Evolutionary conservation across 441 rosid genomes (phyloP).

Genomic region (Omphalea diandra): DNA sequence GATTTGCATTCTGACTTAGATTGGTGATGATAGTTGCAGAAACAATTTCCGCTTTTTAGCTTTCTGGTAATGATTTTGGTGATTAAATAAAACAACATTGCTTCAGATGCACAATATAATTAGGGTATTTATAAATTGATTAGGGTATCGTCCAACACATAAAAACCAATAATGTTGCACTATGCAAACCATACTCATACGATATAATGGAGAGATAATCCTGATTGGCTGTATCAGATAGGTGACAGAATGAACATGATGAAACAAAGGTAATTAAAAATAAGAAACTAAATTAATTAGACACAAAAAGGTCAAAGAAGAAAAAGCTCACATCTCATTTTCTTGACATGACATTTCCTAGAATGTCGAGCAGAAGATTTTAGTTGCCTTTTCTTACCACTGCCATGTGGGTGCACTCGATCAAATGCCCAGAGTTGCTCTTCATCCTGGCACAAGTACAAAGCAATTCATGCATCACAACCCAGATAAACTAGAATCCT

Average conservation of each 20-base stretch:
- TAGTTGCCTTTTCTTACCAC: constrained; percentile 24
- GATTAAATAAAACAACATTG: background rate
- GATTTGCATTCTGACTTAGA: no score
- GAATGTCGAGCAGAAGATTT: constrained; percentile 32
- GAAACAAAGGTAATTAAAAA: background rate
- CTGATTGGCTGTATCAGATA: background rate
- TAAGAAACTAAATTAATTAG: background rate
- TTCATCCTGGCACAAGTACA: constrained; percentile 34
- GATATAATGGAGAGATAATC: background rate
- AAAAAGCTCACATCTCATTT: constrained; percentile 42
- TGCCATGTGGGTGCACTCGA: constrained; percentile 15
- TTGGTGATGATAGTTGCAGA: background rate
- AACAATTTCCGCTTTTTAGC: background rate
- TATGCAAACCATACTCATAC: no score
- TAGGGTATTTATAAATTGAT: background rate
- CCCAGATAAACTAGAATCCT: background rate
- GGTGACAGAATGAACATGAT: background rate
- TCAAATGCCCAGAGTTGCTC: constrained; percentile 33
- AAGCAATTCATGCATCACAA: constrained; percentile 13
- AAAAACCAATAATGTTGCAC: no score
- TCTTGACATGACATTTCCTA: constrained; percentile 34
- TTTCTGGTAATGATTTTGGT: background rate
- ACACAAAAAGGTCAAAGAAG: background rate
- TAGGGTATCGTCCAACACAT: background rate
- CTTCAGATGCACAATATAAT: background rate